These are phyloP conservation scores for Plasmodium cynomolgi DNA, from an alignment of 169 alveolate genomes.

Conservation along the genomic window DNA sequence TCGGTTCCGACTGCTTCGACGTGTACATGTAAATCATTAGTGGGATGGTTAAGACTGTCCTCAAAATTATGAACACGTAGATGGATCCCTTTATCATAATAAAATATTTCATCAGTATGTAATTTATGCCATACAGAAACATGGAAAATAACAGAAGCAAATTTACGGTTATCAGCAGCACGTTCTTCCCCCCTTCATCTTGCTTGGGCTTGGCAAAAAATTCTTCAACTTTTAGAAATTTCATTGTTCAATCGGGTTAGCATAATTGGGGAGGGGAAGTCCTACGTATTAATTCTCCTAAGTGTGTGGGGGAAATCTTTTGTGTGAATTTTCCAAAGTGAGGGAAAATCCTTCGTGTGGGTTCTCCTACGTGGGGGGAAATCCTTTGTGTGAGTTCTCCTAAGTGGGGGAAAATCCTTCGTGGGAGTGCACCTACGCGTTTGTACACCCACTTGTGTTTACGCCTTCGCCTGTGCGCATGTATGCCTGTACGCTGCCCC, in stretches of 20 bases:
- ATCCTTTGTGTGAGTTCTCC: neutral
- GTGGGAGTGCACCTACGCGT: neutral
- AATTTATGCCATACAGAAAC: constrained; percentile 68
- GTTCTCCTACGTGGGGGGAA: neutral
- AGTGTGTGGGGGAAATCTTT: neutral
- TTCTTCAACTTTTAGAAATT: neutral
- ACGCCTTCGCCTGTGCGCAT: neutral
- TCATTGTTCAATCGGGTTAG: constrained; percentile 17
- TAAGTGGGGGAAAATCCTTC: neutral
- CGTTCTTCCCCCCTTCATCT: neutral
- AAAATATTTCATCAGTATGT: constrained; percentile 66
- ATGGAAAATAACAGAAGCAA: constrained; percentile 43
- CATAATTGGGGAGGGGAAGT: neutral
- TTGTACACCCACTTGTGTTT: neutral
- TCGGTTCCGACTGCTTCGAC: constrained; percentile 31
- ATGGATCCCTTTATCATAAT: constrained; percentile 60
- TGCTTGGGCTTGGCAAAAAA: neutral
- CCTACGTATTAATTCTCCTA: neutral
- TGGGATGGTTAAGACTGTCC: constrained; percentile 46
- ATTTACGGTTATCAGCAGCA: constrained; percentile 12
- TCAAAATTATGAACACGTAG: constrained; percentile 38
- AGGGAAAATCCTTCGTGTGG: neutral
- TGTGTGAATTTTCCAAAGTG: neutral
- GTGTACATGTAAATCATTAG: constrained; percentile 34
- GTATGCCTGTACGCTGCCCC: neutral